Evolutionary conservation across 1,284 basidiomycete species (phyloP), one percentile per base, ranked within the genome.

Genomic region (Xerocomus nothofagi): DNA sequence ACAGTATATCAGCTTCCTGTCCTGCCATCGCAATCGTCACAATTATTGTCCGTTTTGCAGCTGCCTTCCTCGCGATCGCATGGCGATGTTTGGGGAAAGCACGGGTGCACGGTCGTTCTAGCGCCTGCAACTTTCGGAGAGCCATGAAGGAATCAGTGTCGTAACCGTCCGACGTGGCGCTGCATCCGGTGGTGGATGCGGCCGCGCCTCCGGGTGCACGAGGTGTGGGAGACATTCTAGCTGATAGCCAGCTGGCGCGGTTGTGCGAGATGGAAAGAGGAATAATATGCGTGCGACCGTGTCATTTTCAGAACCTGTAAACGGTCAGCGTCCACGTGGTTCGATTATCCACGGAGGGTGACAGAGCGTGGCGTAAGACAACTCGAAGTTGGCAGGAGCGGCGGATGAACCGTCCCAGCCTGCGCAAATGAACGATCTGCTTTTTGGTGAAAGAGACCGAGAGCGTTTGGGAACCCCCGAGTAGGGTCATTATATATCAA

Each of bases 21-120:
- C 3, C 0, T 15, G 11, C 0, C 15, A 4, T 4, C 6, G 11
- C 3, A 24, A 2, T 17, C 15, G 0, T 37, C 3, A 3, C 40
- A 3, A 1, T 42, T 6, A 1, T 11, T 18, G 0, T 20, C 14
- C 12, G 0, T 23, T 11, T 33, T 3, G 3, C 18, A 23, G 4
- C 18, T 9, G 1, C 1, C 7, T 11, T 1, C 4, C 0, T 41
- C n/a, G 12, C 6, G 24, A 24, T 24, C 23, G 23, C 0, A 5
- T 4, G 7, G 1, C 8, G 2, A 24, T 24, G 23, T 26, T 27
- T 27, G 0, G 5, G 0, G 21, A 3, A 1, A 24, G 8, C 4
- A 18, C n/a, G 24, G 4, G 43, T 27, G 7, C 1, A 15, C 12
- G 11, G 9, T 20, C 27, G 14, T 18, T 37, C 18, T n/a, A 11